Percentiles rank a stretch among this genome's conserved stretches.
These are phyloP conservation scores for Lactifluus rugatus DNA, from an alignment of 768 basidiomycete genomes.

Conservation along the genomic window DNA sequence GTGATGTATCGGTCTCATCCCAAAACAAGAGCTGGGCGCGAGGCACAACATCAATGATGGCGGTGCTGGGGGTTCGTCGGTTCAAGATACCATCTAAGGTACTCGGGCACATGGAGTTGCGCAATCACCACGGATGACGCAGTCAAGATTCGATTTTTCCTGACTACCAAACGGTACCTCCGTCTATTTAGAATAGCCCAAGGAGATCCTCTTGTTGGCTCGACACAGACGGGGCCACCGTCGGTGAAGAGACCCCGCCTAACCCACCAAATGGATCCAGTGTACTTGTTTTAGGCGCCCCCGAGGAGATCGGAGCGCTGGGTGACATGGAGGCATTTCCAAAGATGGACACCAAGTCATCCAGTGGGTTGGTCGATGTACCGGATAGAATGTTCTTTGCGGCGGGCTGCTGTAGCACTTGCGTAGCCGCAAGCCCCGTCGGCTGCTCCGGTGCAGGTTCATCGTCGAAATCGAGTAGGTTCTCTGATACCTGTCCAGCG, in stretches of 20 bases:
- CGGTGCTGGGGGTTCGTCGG: no score
- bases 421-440: slow-evolving; percentile 69
- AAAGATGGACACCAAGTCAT: slow-evolving; percentile 91
- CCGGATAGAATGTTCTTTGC: slow-evolving; percentile 67
- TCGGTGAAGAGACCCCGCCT: slow-evolving; percentile 8
- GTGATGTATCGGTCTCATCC: no score
- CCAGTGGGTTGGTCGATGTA: slow-evolving; percentile 80
- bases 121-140: background rate
- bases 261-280: slow-evolving; percentile 12
- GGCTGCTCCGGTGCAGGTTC: slow-evolving; percentile 50
- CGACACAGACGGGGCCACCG: slow-evolving; percentile 13
- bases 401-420: slow-evolving; percentile 60
- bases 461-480: slow-evolving; percentile 90
- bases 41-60: no score
- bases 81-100: no score
- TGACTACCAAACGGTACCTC: slow-evolving; percentile 16
- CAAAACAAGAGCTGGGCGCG: no score
- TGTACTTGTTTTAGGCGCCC: slow-evolving; percentile 18
- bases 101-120: background rate
- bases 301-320: background rate
- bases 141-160: background rate
- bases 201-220: slow-evolving; percentile 13
- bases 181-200: slow-evolving; percentile 7
- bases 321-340: slow-evolving; percentile 38
- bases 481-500: slow-evolving; percentile 88